Evolutionary conservation across 2,329 filamentous ascomycete genomes (phyloP).

Genomic region (Kalaharituber pfeilii): DNA sequence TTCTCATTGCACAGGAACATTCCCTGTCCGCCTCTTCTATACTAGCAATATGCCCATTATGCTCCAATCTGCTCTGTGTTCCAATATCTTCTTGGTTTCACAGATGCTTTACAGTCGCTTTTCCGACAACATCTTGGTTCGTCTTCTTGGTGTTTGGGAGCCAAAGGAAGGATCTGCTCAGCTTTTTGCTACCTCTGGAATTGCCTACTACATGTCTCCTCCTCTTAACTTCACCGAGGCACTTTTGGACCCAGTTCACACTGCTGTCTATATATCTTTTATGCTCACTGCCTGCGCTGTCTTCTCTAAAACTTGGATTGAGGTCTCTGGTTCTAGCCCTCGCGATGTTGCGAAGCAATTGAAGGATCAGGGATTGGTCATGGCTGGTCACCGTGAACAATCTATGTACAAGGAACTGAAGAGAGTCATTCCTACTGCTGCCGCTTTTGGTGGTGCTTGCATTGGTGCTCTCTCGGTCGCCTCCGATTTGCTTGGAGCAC

Average conservation of each 20-base stretch:
- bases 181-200: slow-evolving; percentile 79
- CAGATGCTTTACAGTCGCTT: slow-evolving; percentile 99
- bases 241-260: slow-evolving; percentile 91
- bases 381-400: slow-evolving; percentile 98
- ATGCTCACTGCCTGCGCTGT: slow-evolving; percentile 95
- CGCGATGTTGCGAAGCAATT: slow-evolving; percentile 98
- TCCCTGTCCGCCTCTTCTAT: slow-evolving; percentile 98
- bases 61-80: slow-evolving; percentile 95
- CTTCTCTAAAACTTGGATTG: slow-evolving; percentile 99
- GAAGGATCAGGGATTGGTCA: slow-evolving; percentile 98
- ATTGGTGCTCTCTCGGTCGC: slow-evolving; percentile 94
- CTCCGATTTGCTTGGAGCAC: slow-evolving; percentile 85
- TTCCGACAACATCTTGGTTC: slow-evolving; percentile 95
- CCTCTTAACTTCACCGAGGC: slow-evolving; percentile 96
- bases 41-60: slow-evolving; percentile 99
- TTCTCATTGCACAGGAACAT: slow-evolving; percentile 32
- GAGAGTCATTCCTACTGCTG: slow-evolving; percentile 94
- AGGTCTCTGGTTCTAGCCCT: slow-evolving; percentile 93
- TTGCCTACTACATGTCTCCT: slow-evolving; percentile 99
- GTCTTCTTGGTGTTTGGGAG: slow-evolving; percentile 96
- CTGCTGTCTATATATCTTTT: slow-evolving; percentile 83
- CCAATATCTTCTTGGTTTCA: slow-evolving; percentile 97
- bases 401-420: slow-evolving; percentile 99
- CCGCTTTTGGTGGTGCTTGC: slow-evolving; percentile 95
- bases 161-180: slow-evolving; percentile 89